Evolutionary conservation across 441 rosid genomes (phyloP).

Genomic region (Gossypium schwendimanii): DNA sequence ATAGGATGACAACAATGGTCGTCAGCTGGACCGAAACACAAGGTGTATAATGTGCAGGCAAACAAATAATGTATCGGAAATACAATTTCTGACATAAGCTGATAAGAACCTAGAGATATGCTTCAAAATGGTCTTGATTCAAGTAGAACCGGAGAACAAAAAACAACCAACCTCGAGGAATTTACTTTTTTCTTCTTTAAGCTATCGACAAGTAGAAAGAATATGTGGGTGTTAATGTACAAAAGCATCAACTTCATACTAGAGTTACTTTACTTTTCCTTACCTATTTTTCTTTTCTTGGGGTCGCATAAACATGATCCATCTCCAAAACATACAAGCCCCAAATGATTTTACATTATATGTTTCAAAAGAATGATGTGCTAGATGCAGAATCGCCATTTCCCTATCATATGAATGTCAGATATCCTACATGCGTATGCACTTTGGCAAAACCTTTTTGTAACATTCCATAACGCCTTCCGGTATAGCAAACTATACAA

Average conservation of each 20-base stretch:
- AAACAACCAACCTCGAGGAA: background rate
- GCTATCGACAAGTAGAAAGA: slow-evolving; percentile 50
- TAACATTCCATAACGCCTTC: background rate
- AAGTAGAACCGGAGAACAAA: background rate
- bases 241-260: slow-evolving; percentile 20
- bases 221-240: slow-evolving; percentile 32
- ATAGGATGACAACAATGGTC: background rate
- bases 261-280: background rate
- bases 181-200: slow-evolving; percentile 21
- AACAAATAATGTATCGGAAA: background rate
- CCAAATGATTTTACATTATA: slow-evolving; percentile 36
- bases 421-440: background rate
- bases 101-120: background rate
- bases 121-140: background rate
- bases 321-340: slow-evolving; percentile 16
- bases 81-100: background rate
- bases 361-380: slow-evolving; percentile 27
- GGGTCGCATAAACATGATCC: background rate
- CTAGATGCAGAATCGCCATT: slow-evolving; percentile 2
- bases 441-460: background rate
- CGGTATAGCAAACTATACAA: slow-evolving; percentile 26
- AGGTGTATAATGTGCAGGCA: background rate
- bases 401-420: slow-evolving; percentile 12
- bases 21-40: background rate
- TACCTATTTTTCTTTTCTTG: background rate